These are phyloP conservation scores for Lentithecium fluviatile DNA, from an alignment of 495 filamentous ascomycete species.

Conservation along the genomic window DNA sequence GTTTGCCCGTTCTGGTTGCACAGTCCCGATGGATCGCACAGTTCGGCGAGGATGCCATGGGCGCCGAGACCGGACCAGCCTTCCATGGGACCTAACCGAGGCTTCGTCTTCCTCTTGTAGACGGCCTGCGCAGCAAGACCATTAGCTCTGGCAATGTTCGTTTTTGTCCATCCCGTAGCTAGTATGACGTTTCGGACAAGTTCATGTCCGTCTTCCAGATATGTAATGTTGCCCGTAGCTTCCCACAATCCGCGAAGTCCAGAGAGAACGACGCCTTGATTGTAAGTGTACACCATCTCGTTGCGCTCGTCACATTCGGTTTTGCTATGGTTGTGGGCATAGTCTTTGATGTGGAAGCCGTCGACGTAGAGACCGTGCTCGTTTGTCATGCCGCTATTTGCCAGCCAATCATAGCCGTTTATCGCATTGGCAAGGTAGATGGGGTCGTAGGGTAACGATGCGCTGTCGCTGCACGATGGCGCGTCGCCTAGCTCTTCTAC, in stretches of 20 bases:
- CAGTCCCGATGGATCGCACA: conserved; percentile 69
- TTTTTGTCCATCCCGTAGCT: conserved; percentile 67
- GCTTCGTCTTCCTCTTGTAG: conserved; percentile 6
- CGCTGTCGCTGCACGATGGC: background rate
- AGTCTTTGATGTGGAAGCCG: conserved; percentile 83
- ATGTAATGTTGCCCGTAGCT: conserved; percentile 62
- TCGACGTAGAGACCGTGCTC: conserved; percentile 75
- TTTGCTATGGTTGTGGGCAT: conserved; percentile 53
- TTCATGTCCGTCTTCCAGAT: conserved; percentile 75
- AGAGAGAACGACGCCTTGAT: conserved; percentile 90
- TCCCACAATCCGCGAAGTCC: conserved; percentile 78
- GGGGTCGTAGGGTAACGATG: conserved; percentile 53
- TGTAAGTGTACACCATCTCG: conserved; percentile 92
- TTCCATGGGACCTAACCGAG: background rate
- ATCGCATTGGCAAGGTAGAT: conserved; percentile 68
- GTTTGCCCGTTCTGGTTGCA: conserved; percentile 88
- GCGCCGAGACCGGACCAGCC: conserved; percentile 74
- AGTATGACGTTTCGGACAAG: conserved; percentile 68
- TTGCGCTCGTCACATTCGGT: conserved; percentile 74
- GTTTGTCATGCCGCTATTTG: conserved; percentile 77
- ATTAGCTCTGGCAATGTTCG: conserved; percentile 37
- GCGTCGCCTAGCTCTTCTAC: conserved; percentile 2
- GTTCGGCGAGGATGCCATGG: conserved; percentile 78
- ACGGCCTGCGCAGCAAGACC: conserved; percentile 3
- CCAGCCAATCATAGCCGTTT: conserved; percentile 80